Evolutionary conservation across 2,329 filamentous ascomycete genomes (phyloP).

Genomic region (Penicillium sp.): DNA sequence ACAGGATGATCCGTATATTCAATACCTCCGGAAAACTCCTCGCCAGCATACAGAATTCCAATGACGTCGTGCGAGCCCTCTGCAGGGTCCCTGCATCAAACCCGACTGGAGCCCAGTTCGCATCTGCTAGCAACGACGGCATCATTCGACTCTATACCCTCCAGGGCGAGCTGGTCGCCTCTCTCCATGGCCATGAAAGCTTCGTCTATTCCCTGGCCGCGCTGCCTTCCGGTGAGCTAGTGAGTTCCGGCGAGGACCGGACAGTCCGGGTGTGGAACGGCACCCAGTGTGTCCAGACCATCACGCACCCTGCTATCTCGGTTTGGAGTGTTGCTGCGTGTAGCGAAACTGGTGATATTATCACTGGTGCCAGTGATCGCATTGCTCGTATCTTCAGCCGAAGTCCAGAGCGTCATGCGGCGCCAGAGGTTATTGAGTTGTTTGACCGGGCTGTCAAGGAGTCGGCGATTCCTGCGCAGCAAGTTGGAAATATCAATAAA

Average conservation of each 20-base stretch:
- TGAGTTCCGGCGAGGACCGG: conserved; percentile 91
- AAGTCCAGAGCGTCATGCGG: conserved; percentile 63
- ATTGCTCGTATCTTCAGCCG: conserved; percentile 80
- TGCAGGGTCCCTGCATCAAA: conserved; percentile 73
- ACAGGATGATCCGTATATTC: conserved; percentile 83
- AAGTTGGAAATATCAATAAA: conserved; percentile 79
- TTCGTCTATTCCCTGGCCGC: conserved; percentile 85
- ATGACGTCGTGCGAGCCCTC: conserved; percentile 82
- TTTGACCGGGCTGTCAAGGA: conserved; percentile 80
- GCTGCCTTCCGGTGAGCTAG: conserved; percentile 77
- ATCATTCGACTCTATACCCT: conserved; percentile 82
- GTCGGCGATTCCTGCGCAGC: conserved; percentile 83
- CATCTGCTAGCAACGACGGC: conserved; percentile 89
- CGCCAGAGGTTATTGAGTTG: conserved; percentile 60
- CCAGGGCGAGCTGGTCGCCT: conserved; percentile 68
- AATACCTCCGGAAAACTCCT: conserved; percentile 60
- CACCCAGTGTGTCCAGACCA: conserved; percentile 81
- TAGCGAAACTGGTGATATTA: conserved; percentile 78
- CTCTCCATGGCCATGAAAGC: conserved; percentile 83
- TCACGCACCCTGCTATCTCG: conserved; percentile 93
- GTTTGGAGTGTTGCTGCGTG: conserved; percentile 92
- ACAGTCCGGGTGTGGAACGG: conserved; percentile 86
- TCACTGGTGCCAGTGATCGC: conserved; percentile 87
- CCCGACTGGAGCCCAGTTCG: conserved; percentile 82
- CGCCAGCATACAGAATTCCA: conserved; percentile 63